Base-by-base conservation (phyloP, 2,329 filamentous ascomycete genomes). In the Xylaria sp. region DNA sequence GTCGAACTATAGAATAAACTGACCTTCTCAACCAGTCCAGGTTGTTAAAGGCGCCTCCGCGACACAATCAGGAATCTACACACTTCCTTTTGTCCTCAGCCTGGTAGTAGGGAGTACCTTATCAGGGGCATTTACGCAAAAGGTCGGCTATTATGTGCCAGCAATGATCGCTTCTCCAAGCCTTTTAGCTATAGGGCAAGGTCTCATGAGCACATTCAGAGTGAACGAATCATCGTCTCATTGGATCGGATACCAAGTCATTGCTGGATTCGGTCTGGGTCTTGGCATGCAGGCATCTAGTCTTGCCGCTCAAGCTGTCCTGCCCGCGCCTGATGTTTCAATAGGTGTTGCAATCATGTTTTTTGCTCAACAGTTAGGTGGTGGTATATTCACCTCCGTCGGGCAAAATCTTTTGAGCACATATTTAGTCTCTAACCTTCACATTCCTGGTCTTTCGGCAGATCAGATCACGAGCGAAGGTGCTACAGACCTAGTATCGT, bases 201-300 rank as follows among this genome's bases (percentile, higher is more conserved):
- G 88, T 1, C 81, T 90, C 13, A 79, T 90, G 71, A 87, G 82
- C 61, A 90, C 86, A 0, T 83, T 89, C 36, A 78, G 75, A 17
- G 81, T 83, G 1, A 69, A 76, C 56, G 85, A 84, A 15, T 76
- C 78, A 2, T 81, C 83, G 1, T 76, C 80, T 1, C 81, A 85
- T 66, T 90, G 88, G 88, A 87, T 89, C 62, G 85, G 81, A 13
- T 90, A 81, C 72, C 86, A 90, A 72, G 85, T 87, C 62, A 73
- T 90, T 22, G 79, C 84, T 6, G 88, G 88, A 20, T 83, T 87
- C 55, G 88, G 88, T 0, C 73, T 89, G 3, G 88, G 88, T 2
- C 78, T 86, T 27, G 84, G 85, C 5, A 85, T 90, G 80, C 87
- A 90, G 72, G 83, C 86, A 3, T 80, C 85, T 17, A 79, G 82